These are phyloP conservation scores for Hygrocybe punicea DNA, from an alignment of 768 basidiomycete species.

Conservation along the genomic window DNA sequence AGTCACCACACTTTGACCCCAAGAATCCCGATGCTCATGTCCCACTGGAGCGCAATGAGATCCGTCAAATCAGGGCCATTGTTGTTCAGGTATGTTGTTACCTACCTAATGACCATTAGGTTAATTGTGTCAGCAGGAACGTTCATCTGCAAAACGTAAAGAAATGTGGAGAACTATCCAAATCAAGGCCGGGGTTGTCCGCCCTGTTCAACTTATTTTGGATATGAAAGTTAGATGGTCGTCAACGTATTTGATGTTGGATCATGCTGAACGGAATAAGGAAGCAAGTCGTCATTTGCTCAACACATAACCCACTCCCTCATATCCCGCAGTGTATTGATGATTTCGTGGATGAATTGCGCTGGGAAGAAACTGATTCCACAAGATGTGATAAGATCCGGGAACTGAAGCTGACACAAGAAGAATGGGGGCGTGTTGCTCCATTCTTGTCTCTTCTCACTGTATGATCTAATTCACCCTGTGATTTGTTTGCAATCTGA, in stretches of 20 bases:
- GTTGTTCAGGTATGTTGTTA: conserved; percentile 15
- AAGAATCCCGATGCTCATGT: conserved; percentile 16
- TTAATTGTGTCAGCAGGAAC: no score
- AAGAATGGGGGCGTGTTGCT: conserved; percentile 25
- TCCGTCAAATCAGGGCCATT: conserved; percentile 11
- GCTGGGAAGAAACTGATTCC: conserved; percentile 19
- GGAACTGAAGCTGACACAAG: conserved; percentile 15
- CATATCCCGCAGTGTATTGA: no score
- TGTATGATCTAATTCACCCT: no score
- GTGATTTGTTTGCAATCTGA: conserved; percentile 13
- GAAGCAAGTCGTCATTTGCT: no score
- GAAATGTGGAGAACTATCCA: conserved; percentile 21
- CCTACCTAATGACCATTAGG: neutral
- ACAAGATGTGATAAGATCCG: conserved; percentile 23
- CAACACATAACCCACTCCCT: no score
- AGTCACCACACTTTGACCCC: no score
- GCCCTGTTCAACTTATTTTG: conserved; percentile 20
- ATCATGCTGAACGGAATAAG: conserved; percentile 7
- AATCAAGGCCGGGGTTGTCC: neutral
- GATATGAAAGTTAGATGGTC: conserved; percentile 34
- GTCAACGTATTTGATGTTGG: conserved; percentile 31
- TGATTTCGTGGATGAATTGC: conserved; percentile 24
- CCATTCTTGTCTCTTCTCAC: conserved; percentile 13
- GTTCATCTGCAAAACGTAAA: conserved; percentile 25
- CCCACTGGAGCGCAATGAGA: conserved; percentile 19